These are phyloP conservation scores for Mucor racemosus DNA, from an alignment of 371 early-diverging fungal species.

Conservation along the genomic window DNA sequence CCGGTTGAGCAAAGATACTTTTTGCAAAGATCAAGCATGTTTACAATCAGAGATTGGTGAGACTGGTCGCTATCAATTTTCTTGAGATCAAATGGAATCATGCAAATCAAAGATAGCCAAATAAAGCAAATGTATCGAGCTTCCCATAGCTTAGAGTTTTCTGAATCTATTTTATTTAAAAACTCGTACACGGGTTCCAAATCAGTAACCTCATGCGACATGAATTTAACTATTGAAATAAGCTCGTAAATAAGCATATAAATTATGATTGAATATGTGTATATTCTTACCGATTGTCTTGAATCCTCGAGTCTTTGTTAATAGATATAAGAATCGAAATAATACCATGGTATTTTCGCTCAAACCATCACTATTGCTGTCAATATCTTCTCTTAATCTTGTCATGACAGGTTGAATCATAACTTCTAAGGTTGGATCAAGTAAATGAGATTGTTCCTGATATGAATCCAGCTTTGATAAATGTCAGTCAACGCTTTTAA, in stretches of 20 bases:
- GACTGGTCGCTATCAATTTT: slow-evolving; percentile 69
- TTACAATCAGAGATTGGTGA: slow-evolving; percentile 56
- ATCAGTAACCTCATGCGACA: slow-evolving; percentile 89
- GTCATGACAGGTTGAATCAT: slow-evolving; percentile 72
- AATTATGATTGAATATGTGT: neutral
- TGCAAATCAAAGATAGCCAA: slow-evolving; percentile 88
- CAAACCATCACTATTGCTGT: slow-evolving; percentile 2
- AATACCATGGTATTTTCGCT: slow-evolving; percentile 32
- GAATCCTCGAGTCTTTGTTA: slow-evolving; percentile 89
- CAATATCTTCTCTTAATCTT: slow-evolving; percentile 56
- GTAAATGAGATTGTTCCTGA: slow-evolving; percentile 87
- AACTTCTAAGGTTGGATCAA: slow-evolving; percentile 83
- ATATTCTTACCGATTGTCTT: slow-evolving; percentile 71
- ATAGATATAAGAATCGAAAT: slow-evolving; percentile 67
- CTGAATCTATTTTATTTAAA: slow-evolving; percentile 42
- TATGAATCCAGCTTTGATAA: slow-evolving; percentile 66
- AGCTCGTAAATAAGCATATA: neutral
- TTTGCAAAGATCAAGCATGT: slow-evolving; percentile 60
- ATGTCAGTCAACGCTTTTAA: neutral
- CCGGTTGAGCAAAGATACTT: slow-evolving; percentile 65
- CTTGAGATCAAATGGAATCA: slow-evolving; percentile 93
- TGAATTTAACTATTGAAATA: slow-evolving; percentile 70
- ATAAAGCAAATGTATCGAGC: slow-evolving; percentile 77
- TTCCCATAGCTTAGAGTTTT: slow-evolving; percentile 63
- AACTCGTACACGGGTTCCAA: slow-evolving; percentile 82